Conservation (phyloP, 495 filamentous ascomycete genomes). For the Jackrogersella multiformis region DNA sequence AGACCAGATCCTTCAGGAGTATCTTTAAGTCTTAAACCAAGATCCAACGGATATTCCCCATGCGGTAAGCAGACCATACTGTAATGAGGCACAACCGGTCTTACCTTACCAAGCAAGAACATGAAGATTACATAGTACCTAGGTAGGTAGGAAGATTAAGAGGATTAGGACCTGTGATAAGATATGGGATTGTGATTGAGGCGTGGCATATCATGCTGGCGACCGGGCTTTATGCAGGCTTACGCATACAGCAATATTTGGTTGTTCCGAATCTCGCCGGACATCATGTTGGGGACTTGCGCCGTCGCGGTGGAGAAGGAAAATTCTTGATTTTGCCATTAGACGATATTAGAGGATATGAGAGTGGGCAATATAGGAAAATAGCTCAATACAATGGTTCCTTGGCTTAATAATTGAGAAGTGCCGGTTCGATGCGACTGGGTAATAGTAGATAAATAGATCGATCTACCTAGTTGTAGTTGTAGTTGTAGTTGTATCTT, state of each 20-base stretch:
- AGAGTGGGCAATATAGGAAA: background rate
- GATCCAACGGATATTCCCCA: conserved; percentile 27
- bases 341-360: background rate
- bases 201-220: conserved; percentile 1
- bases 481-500: no score
- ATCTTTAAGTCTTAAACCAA: conserved; percentile 20
- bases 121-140: conserved; percentile 4
- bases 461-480: no score
- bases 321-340: conserved; percentile 6
- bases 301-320: conserved; percentile 5
- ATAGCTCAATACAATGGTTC: background rate
- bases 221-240: conserved; percentile 37
- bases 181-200: conserved; percentile 17
- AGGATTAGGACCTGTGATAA: conserved; percentile 8
- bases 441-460: no score
- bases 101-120: background rate
- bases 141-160: no score
- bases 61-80: conserved; percentile 12
- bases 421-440: background rate
- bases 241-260: conserved; percentile 23
- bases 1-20: conserved; percentile 32
- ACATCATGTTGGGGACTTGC: conserved; percentile 44
- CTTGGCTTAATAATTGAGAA: background rate
- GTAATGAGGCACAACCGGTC: conserved; percentile 3
- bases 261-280: conserved; percentile 30